Percentiles rank a stretch among this genome's conserved stretches.
These are phyloP conservation scores for Cercospora sp. DNA, from an alignment of 2,329 filamentous ascomycete genomes.

Conservation along the genomic window DNA sequence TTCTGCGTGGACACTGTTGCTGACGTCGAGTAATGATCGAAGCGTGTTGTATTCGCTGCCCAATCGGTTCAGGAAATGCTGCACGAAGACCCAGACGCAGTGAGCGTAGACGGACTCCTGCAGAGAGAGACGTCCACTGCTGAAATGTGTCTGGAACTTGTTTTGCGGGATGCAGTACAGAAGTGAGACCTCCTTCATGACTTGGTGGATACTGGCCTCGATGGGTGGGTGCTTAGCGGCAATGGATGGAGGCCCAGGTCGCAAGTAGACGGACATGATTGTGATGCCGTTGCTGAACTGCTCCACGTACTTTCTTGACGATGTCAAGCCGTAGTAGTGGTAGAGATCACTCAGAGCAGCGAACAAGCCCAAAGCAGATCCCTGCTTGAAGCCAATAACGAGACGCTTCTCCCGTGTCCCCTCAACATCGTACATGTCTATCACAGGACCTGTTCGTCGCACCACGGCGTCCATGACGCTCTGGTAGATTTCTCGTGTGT, in stretches of 20 bases:
- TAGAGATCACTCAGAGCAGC: constrained; percentile 94
- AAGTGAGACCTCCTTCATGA: constrained; percentile 96
- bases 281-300: constrained; percentile 99
- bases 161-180: constrained; percentile 98
- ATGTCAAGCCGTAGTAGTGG: constrained; percentile 97
- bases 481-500: constrained; percentile 95
- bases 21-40: constrained; percentile 73
- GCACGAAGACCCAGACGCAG: constrained; percentile 95
- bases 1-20: constrained; percentile 82
- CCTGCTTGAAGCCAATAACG: constrained; percentile 90
- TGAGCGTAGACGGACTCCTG: constrained; percentile 98
- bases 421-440: constrained; percentile 96
- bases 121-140: constrained; percentile 79
- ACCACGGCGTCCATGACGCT: constrained; percentile 88
- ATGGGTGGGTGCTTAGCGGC: constrained; percentile 70
- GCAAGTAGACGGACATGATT: constrained; percentile 92
- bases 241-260: constrained; percentile 63
- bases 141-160: constrained; percentile 89
- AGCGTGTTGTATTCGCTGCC: constrained; percentile 90
- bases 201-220: constrained; percentile 94
- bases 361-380: constrained; percentile 90
- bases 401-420: constrained; percentile 88
- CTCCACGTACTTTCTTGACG: constrained; percentile 93
- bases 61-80: constrained; percentile 95
- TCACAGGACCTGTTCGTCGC: constrained; percentile 84